These are phyloP conservation scores for Verticillium longisporum DNA, from an alignment of 2,329 filamentous ascomycete species.

Conservation along the genomic window DNA sequence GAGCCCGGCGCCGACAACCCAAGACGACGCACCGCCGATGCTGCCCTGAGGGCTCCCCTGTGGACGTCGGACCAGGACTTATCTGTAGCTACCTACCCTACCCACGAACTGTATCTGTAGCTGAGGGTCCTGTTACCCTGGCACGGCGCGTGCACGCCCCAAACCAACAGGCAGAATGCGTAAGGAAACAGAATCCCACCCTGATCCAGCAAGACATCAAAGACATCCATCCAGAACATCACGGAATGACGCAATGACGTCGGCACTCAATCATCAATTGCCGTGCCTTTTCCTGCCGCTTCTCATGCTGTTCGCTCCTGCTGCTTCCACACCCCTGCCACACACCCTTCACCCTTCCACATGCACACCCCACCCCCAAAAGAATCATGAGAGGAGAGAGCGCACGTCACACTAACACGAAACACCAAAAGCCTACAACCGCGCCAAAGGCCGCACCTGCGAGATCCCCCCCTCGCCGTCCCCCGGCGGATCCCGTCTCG, in stretches of 20 bases:
- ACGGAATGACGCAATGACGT: background rate
- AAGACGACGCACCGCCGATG: background rate
- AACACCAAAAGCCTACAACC: background rate
- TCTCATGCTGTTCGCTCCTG: too few species aligned
- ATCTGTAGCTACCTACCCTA: background rate
- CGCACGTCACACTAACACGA: background rate
- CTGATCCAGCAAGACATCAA: background rate
- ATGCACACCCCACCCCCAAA: background rate
- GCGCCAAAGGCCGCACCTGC: slow-evolving; percentile 1
- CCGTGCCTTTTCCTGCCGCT: too few species aligned
- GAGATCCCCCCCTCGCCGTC: slow-evolving; percentile 1
- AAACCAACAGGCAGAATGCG: background rate
- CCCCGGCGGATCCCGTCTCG: background rate
- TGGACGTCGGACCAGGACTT: background rate
- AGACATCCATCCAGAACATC: too few species aligned
- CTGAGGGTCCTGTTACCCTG: background rate
- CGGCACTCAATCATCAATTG: background rate
- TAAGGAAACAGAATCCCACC: background rate
- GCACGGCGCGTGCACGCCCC: background rate
- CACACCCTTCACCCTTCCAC: too few species aligned
- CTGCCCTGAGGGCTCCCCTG: background rate
- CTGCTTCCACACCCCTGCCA: too few species aligned
- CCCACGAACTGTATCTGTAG: background rate
- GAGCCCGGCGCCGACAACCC: background rate
- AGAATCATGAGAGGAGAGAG: background rate